phyloP scores from a whole-genome alignment of 208 protist species.

The Trypanosoma melophagium region DNA sequence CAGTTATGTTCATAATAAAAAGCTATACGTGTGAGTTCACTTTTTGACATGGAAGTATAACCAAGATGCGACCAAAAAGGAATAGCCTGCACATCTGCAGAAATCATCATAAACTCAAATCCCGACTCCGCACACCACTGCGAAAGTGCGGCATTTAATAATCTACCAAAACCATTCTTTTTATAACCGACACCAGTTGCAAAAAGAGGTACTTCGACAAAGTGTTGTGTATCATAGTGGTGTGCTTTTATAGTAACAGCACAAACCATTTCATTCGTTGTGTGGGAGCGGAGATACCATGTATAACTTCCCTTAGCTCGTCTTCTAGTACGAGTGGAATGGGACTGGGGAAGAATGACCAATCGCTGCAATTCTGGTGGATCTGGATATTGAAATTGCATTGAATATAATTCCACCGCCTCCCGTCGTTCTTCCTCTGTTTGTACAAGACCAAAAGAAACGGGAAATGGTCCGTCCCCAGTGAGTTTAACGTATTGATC shows the following conservation, averaged over 20 bases:
- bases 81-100: slow-evolving; percentile 82
- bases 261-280: slow-evolving; percentile 69
- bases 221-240: slow-evolving; percentile 70
- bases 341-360: slow-evolving; percentile 62
- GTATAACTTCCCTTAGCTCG: slow-evolving; percentile 73
- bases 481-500: slow-evolving; percentile 77
- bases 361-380: slow-evolving; percentile 66
- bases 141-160: slow-evolving; percentile 75
- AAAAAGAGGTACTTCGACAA: slow-evolving; percentile 88
- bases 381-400: slow-evolving; percentile 83
- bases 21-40: slow-evolving; percentile 71
- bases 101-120: slow-evolving; percentile 87
- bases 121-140: slow-evolving; percentile 57
- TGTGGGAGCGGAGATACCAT: slow-evolving; percentile 72
- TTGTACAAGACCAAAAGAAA: slow-evolving; percentile 71
- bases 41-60: slow-evolving; percentile 70
- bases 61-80: slow-evolving; percentile 80
- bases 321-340: slow-evolving; percentile 74
- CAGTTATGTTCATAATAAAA: slow-evolving; percentile 90
- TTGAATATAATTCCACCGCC: slow-evolving; percentile 78
- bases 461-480: slow-evolving; percentile 56
- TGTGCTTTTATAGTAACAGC: slow-evolving; percentile 78
- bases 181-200: slow-evolving; percentile 88
- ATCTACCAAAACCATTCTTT: slow-evolving; percentile 70
- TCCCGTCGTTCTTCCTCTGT: slow-evolving; percentile 55